These are phyloP conservation scores for Suhomyces prunicola DNA, from an alignment of 805 yeast species.

Conservation along the genomic window DNA sequence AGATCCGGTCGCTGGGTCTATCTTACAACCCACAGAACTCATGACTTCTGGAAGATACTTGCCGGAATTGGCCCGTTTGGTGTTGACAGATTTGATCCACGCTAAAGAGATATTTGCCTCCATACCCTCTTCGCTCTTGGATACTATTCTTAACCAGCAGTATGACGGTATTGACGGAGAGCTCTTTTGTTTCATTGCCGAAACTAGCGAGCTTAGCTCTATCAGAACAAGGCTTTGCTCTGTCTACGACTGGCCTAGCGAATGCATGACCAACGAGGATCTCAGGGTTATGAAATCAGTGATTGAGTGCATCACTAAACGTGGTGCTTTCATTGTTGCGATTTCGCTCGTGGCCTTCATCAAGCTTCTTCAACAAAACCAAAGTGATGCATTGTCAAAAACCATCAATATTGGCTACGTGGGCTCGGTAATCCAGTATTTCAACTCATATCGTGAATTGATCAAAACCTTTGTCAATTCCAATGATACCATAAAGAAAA, in stretches of 20 bases:
- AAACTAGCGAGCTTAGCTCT: conserved; percentile 17
- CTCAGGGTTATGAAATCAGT: conserved; percentile 25
- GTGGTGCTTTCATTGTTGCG: conserved; percentile 46
- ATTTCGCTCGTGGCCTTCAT: conserved; percentile 38
- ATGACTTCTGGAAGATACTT: conserved; percentile 55
- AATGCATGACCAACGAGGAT: conserved; percentile 22
- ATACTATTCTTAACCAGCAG: conserved; percentile 13
- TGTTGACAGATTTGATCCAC: conserved; percentile 33
- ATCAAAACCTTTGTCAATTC: conserved; percentile 21
- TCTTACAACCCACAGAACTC: conserved; percentile 57
- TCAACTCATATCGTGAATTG: conserved; percentile 34
- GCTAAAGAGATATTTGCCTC: conserved; percentile 24
- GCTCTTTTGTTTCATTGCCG: conserved; percentile 38
- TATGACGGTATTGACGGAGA: conserved; percentile 40
- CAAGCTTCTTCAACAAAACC: conserved; percentile 24
- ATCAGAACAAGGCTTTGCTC: conserved; percentile 19
- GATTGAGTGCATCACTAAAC: conserved; percentile 35
- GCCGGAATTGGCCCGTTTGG: conserved; percentile 50
- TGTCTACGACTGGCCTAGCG: conserved; percentile 20
- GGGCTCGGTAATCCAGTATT: conserved; percentile 51
- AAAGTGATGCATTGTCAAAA: conserved; percentile 11
- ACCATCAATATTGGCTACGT: conserved; percentile 43
- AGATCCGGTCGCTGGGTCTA: conserved; percentile 20
- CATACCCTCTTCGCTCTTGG: conserved; percentile 10
- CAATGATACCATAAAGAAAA: conserved; percentile 19